These are phyloP conservation scores for Talaromyces adpressus DNA, from an alignment of 495 filamentous ascomycete genomes.

Conservation along the genomic window DNA sequence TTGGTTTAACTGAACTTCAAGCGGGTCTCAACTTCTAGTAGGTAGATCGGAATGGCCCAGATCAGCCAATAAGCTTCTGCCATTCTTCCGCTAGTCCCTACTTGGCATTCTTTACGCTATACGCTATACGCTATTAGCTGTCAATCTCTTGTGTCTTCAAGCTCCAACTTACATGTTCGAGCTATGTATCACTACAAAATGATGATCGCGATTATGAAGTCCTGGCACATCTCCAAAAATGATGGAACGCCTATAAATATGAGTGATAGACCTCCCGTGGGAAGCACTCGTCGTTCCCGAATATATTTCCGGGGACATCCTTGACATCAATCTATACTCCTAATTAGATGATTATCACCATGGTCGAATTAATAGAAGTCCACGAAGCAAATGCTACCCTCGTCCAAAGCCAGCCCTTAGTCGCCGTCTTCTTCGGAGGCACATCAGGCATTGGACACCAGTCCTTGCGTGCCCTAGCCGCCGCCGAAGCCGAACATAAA, in stretches of 20 bases:
- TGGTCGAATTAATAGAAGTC: slow-evolving; percentile 14
- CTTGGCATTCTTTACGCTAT: neutral
- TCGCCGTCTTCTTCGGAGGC: slow-evolving; percentile 18
- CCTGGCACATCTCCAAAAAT: neutral
- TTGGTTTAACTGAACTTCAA: neutral
- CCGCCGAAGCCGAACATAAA: slow-evolving; percentile 7
- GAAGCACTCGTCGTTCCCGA: neutral
- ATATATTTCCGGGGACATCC: too few species aligned
- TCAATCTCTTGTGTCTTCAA: neutral
- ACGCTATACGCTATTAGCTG: neutral
- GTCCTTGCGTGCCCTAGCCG: slow-evolving; percentile 15
- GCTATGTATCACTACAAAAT: neutral
- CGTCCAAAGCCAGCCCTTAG: slow-evolving; percentile 10
- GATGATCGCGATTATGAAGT: neutral
- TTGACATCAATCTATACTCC: neutral
- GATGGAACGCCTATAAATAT: neutral
- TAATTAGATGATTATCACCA: neutral
- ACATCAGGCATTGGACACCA: slow-evolving; percentile 17
- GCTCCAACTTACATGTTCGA: neutral
- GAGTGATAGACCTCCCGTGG: neutral
- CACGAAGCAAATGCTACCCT: slow-evolving; percentile 12
- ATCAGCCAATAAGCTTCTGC: neutral
- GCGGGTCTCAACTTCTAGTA: neutral
- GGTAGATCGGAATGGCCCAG: neutral
- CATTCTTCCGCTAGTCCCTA: neutral